phyloP scores from a whole-genome alignment of 148 eudicot genomes.

The Salicornia ramosissima region DNA sequence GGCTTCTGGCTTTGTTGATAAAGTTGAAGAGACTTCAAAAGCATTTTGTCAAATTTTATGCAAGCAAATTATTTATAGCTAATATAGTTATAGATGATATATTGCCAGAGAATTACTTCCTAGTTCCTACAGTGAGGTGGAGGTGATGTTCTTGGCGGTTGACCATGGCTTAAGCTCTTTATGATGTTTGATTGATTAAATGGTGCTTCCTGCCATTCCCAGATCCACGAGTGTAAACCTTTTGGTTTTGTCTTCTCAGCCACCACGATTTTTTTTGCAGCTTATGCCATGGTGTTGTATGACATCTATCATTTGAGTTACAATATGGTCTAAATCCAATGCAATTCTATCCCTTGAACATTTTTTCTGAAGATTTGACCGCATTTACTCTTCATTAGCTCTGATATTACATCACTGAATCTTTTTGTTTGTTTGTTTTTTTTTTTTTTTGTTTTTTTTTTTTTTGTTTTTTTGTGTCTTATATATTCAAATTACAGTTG shows the following conservation, averaged over 20 bases:
- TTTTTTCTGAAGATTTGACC: neutral
- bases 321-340: neutral
- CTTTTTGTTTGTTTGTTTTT: neutral
- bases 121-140: neutral
- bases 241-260: neutral
- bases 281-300: neutral
- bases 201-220: too few relatives aligned
- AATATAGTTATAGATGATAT: neutral
- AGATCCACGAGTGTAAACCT: too few relatives aligned
- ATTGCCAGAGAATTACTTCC: neutral
- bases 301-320: neutral
- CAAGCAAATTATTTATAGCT: neutral
- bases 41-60: neutral
- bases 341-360: neutral
- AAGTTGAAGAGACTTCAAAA: neutral
- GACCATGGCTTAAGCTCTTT: neutral
- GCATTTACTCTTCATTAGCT: neutral
- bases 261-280: neutral
- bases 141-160: too few relatives aligned
- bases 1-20: neutral
- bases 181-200: neutral
- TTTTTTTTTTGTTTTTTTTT: neutral
- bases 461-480: neutral
- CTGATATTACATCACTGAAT: neutral
- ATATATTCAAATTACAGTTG: slow-evolving; percentile 6